Evolutionary conservation across 257 asterid genomes (phyloP), one percentile per base, ranked within the genome.

Genomic region (Gynochthodes officinalis): DNA sequence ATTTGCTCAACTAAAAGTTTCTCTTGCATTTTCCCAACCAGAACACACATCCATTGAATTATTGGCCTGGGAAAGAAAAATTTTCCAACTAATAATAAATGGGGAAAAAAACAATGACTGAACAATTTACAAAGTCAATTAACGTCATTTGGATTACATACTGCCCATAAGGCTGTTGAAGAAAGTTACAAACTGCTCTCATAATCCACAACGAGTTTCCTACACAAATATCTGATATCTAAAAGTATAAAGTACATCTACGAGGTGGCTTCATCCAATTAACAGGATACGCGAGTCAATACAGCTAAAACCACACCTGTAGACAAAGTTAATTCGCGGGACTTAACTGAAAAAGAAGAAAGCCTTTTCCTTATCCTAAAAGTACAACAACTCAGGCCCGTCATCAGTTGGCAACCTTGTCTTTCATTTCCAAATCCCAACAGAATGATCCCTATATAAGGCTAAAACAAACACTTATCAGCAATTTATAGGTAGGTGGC

Each of bases 361-460:
- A 5, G 18, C 35, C 11, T 59, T 59, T 11, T 66, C 28, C 46
- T 32, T 72, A 27, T 44, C 39, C 61, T 46, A 59, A 3, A 64
- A 59, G 10, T 64, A 62, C 64, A 48, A 61, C 70, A 61, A 33
- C 18, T 33, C 43, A 48, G 9, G 69, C 46, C 64, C 14, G 40
- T 25, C 64, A 66, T 46, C 15, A 44, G 57, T 27, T 43, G 57
- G 44, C 19, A 69, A 30, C 61, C 16, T 49, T 23, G 35, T 40
- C 44, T 21, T 73, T 61, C 40, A 35, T 32, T 27, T 37, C 57
- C 64, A 37, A 50, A 35, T 73, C 71, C 37, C 52, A n/a, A 15
- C 61, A 25, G 21, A 44, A 21, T 58, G 32, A 11, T 43, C 16
- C 49, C 30, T 33, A 52, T 32, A 40, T 28, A 57, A 28, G 30